These are phyloP conservation scores for Beauveria scarabaeidicola DNA, from an alignment of 2,329 filamentous ascomycete genomes.

Conservation along the genomic window DNA sequence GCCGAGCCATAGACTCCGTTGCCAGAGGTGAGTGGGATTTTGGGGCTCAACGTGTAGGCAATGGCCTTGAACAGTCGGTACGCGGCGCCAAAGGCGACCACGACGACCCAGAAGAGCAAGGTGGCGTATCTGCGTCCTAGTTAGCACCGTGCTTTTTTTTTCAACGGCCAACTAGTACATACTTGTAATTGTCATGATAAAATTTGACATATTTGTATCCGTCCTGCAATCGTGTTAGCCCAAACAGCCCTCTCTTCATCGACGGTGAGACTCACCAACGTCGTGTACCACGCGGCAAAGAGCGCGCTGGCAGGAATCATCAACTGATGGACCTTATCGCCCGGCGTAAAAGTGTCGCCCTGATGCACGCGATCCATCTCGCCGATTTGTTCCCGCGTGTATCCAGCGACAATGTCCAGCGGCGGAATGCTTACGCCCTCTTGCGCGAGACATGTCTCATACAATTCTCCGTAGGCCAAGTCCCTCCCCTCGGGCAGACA, in stretches of 20 bases:
- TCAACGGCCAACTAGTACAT: not conserved
- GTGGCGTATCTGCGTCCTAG: constrained; percentile 19
- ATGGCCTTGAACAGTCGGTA: constrained; percentile 21
- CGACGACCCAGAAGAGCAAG: constrained; percentile 32
- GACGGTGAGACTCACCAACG: constrained; percentile 23
- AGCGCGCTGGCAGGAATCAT: constrained; percentile 27
- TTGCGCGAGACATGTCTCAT: constrained; percentile 26
- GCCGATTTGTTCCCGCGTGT: constrained; percentile 25
- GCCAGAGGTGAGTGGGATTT: not conserved
- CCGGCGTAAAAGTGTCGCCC: constrained; percentile 17
- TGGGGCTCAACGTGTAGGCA: not conserved
- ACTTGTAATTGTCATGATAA: constrained; percentile 31
- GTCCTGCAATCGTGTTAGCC: constrained; percentile 18
- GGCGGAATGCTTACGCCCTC: constrained; percentile 23
- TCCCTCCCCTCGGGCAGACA: constrained; percentile 22
- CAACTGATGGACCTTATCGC: constrained; percentile 19
- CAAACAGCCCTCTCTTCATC: not conserved
- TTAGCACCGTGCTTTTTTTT: constrained; percentile 14
- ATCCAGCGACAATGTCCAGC: constrained; percentile 25
- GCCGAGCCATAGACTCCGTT: not conserved
- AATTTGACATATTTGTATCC: constrained; percentile 26
- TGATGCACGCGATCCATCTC: constrained; percentile 21
- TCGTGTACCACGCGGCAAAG: constrained; percentile 28
- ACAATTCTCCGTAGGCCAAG: constrained; percentile 21
- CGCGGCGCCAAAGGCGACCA: constrained; percentile 27